Base-by-base conservation (phyloP, 139 green algal genomes). In the Asterochloris sp. region DNA sequence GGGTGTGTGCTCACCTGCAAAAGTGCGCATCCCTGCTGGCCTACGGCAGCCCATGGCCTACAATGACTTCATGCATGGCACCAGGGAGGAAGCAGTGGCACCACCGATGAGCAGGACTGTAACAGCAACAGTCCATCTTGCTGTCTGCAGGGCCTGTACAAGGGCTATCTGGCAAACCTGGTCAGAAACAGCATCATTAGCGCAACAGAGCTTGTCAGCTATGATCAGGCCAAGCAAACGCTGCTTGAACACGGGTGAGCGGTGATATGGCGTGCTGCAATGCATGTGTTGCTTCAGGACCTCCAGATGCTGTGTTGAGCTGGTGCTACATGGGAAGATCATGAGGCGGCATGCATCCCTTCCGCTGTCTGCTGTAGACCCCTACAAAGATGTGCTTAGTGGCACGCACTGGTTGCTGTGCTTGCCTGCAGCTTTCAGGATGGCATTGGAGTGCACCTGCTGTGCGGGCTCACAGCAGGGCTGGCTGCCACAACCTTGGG, bases 161-260 rank as follows among this genome's bases (percentile, higher is more conserved):
- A 71, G 28, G 86, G 86, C 26, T 88, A 85, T 64, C 47, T 28
- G 13, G 79, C 86, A 10, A 90, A 90, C 75, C 75, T 90, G 19
- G 60, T 86, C 8, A 77, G 86, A 24, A 88, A 88, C 68, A 83
- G 66, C 28, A 78, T 85, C 63, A 90, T 90, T 73, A 85, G 78
- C 64, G 78, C 86, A n/a, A 84, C 81, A 19, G 86, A 90, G 74
- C 62, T 90, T 28, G 84, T 87, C 12, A 78, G 69, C 26, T 90
- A 90, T 76, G 86, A 90, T 62, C 24, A 29, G 19, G 77, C 86
- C 26, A 89, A 89, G 80, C 62, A 62, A 10, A 21, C 47, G 21
- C 62, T 83, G 21, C 67, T 83, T 10, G 74, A 76, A 14, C 38
- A 54, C 38, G 38, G 38, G 38, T 54, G 38, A 54, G 38, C 16